phyloP scores from a whole-genome alignment of 352 stramenopile genomes.

The Elongisporangium undulatum region DNA sequence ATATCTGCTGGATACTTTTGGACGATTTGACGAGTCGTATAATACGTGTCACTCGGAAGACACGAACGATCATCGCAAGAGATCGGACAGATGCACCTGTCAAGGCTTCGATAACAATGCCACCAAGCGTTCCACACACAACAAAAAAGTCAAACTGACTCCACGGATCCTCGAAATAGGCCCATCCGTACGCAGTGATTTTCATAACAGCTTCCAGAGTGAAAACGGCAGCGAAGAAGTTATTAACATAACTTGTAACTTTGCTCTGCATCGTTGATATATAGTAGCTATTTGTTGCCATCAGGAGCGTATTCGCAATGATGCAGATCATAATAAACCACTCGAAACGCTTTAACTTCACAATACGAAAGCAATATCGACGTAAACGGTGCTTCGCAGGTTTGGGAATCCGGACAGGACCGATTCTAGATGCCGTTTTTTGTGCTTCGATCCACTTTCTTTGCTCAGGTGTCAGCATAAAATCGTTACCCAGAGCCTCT shows the following conservation, averaged over 20 bases:
- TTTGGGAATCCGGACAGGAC: constrained; percentile 53
- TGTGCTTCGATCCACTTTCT: constrained; percentile 88
- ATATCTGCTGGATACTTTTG: constrained; percentile 84
- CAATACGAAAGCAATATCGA: constrained; percentile 56
- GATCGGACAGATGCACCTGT: constrained; percentile 61
- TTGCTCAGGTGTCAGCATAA: constrained; percentile 86
- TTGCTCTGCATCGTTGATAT: constrained; percentile 50
- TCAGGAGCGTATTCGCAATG: constrained; percentile 86
- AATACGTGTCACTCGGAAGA: constrained; percentile 89
- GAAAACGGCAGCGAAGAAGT: constrained; percentile 87
- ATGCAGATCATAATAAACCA: constrained; percentile 89
- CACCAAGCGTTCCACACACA: constrained; percentile 57
- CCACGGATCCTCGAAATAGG: constrained; percentile 86
- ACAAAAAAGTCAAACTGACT: constrained; percentile 91
- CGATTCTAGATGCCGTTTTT: constrained; percentile 55
- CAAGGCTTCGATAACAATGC: constrained; percentile 52
- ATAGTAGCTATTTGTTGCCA: constrained; percentile 86
- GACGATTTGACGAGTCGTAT: constrained; percentile 81
- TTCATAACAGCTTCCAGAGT: constrained; percentile 87
- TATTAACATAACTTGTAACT: constrained; percentile 74
- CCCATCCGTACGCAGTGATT: constrained; percentile 61
- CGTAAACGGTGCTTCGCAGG: constrained; percentile 48
- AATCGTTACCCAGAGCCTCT: constrained; percentile 56
- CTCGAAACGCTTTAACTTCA: constrained; percentile 76
- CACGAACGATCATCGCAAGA: constrained; percentile 84